phyloP scores from a whole-genome alignment of 2,329 filamentous ascomycete genomes.

The Sarocladiaceae sp. region DNA sequence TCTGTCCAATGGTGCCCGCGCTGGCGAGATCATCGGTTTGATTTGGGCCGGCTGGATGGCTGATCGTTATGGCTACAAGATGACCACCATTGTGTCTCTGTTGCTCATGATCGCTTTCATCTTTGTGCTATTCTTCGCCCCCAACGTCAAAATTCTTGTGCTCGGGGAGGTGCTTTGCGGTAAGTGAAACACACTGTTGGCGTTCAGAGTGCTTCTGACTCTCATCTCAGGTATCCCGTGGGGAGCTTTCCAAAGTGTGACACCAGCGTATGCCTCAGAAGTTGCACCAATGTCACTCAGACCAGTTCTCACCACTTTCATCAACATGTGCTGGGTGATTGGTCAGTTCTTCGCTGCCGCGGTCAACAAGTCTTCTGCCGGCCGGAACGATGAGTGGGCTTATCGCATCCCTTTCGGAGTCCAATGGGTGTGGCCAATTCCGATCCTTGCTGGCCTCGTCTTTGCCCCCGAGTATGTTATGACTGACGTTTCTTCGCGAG shows the following conservation, averaged over 20 bases:
- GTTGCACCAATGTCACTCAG: constrained; percentile 41
- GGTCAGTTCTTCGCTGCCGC: constrained; percentile 46
- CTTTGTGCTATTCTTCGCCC: constrained; percentile 48
- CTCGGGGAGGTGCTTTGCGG: constrained; percentile 40
- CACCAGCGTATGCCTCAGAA: constrained; percentile 48
- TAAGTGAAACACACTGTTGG: constrained; percentile 12
- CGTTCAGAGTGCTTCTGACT: neutral
- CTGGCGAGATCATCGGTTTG: constrained; percentile 50
- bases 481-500: neutral
- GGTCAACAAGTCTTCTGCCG: constrained; percentile 36
- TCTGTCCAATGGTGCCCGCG: constrained; percentile 45
- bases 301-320: constrained; percentile 46
- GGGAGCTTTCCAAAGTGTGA: constrained; percentile 46
- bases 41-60: constrained; percentile 46
- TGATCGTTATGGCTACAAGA: constrained; percentile 44
- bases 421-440: constrained; percentile 47
- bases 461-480: constrained; percentile 42
- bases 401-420: constrained; percentile 45
- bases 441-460: constrained; percentile 35
- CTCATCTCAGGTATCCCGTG: constrained; percentile 39
- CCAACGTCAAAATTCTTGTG: constrained; percentile 38
- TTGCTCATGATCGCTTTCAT: constrained; percentile 42
- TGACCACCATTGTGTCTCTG: constrained; percentile 42
- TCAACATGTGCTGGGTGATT: constrained; percentile 52
- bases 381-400: constrained; percentile 35